Evolutionary conservation across 2,329 filamentous ascomycete genomes (phyloP).

Genomic region (Colletotrichum phormii): DNA sequence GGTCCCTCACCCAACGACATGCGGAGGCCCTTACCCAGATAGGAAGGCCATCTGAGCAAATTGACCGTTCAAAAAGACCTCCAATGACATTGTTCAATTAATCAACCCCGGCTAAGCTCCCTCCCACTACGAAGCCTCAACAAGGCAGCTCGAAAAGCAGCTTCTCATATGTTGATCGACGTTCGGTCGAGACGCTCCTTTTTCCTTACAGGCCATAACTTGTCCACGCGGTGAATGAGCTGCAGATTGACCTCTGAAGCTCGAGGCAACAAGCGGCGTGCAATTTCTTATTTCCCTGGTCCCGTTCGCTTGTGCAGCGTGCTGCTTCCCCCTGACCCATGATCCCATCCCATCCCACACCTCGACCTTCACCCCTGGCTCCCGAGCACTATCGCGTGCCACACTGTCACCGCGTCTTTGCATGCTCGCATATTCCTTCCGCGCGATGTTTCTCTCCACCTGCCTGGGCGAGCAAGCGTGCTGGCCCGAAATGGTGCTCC

Average conservation of each 20-base stretch:
- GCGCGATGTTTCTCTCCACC: constrained; percentile 12
- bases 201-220: not conserved
- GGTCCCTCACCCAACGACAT: constrained; percentile 17
- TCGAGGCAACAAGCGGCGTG: constrained; percentile 1
- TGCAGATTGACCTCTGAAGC: not conserved
- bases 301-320: constrained; percentile 5
- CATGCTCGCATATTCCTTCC: constrained; percentile 4
- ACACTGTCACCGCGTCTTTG: constrained; percentile 6
- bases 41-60: constrained; percentile 29
- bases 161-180: constrained; percentile 17
- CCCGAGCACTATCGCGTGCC: constrained; percentile 23
- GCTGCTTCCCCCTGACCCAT: not conserved
- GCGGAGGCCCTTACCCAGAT: constrained; percentile 25
- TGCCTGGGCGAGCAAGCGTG: constrained; percentile 29
- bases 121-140: constrained; percentile 23
- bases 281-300: constrained; percentile 23
- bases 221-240: not conserved
- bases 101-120: not conserved
- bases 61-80: not conserved
- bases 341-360: constrained; percentile 5
- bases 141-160: constrained; percentile 27
- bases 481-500: not conserved
- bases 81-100: constrained; percentile 9
- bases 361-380: not conserved
- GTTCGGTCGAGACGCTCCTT: not conserved